Evolutionary conservation across 768 basidiomycete species (phyloP).

Genomic region (Zangia roseola): DNA sequence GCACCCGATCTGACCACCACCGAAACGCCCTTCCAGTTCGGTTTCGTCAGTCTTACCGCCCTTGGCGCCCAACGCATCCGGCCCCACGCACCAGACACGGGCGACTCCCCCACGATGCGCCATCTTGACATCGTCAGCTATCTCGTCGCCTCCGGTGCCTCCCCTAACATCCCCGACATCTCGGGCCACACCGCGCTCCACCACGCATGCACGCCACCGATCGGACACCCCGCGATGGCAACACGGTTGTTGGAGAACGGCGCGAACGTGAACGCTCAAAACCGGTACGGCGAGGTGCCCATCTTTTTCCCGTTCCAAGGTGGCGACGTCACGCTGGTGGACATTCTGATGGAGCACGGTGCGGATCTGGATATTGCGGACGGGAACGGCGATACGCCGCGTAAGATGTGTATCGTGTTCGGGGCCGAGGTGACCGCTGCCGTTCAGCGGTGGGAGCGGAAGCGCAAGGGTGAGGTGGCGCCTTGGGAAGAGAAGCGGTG

Average conservation of each 20-base stretch:
- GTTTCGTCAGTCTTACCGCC: constrained; percentile 42
- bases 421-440: constrained; percentile 46
- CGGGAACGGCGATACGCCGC: constrained; percentile 38
- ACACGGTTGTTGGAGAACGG: constrained; percentile 43
- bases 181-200: constrained; percentile 50
- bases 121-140: constrained; percentile 39
- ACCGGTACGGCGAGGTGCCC: constrained; percentile 48
- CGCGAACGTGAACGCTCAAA: constrained; percentile 49
- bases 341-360: constrained; percentile 49
- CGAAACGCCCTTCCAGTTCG: constrained; percentile 43
- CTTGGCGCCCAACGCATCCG: constrained; percentile 41
- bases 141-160: constrained; percentile 42
- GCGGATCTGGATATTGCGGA: constrained; percentile 43
- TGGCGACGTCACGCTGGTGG: constrained; percentile 33
- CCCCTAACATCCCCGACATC: constrained; percentile 44
- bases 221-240: constrained; percentile 30
- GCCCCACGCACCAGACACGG: constrained; percentile 3
- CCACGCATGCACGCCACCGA: constrained; percentile 37
- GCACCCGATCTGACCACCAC: constrained; percentile 39
- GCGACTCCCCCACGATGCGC: constrained; percentile 6
- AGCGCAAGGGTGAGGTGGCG: constrained; percentile 42
- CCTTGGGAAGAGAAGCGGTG: constrained; percentile 46
- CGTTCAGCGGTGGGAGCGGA: constrained; percentile 47
- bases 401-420: constrained; percentile 28
- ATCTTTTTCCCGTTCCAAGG: constrained; percentile 36